These are phyloP conservation scores for Chondrostereum purpureum DNA, from an alignment of 1,284 basidiomycete genomes.

Conservation along the genomic window DNA sequence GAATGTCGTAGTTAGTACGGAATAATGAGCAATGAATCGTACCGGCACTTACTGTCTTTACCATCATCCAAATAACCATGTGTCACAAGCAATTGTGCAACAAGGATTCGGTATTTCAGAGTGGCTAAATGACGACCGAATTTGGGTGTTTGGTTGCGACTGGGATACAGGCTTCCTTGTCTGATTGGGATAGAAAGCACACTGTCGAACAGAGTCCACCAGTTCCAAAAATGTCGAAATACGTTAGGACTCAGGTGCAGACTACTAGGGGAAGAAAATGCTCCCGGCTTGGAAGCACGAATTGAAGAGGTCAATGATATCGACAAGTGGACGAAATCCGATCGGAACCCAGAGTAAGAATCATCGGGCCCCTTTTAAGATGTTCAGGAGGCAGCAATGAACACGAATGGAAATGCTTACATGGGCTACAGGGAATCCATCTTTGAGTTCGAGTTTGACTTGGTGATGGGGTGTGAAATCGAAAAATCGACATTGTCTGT, in stretches of 20 bases:
- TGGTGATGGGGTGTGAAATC: slow-evolving; percentile 80
- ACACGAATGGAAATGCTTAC: slow-evolving; percentile 1
- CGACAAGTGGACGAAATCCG: slow-evolving; percentile 92
- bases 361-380: slow-evolving; percentile 47
- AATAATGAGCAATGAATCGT: not conserved
- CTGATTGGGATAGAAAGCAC: slow-evolving; percentile 81
- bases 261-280: slow-evolving; percentile 47
- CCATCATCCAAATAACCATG: slow-evolving; percentile 85
- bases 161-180: slow-evolving; percentile 78
- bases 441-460: slow-evolving; percentile 60
- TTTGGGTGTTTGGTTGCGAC: slow-evolving; percentile 76
- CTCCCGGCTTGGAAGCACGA: slow-evolving; percentile 22
- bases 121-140: slow-evolving; percentile 87
- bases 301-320: slow-evolving; percentile 74
- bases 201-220: slow-evolving; percentile 85
- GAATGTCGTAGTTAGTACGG: slow-evolving; percentile 6
- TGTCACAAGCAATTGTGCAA: slow-evolving; percentile 78
- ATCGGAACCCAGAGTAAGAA: slow-evolving; percentile 87
- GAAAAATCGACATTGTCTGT: slow-evolving; percentile 79
- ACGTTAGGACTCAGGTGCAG: slow-evolving; percentile 85
- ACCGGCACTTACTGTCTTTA: slow-evolving; percentile 49
- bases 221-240: slow-evolving; percentile 89
- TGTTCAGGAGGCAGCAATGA: not conserved
- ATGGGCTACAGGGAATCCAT: not conserved
- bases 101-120: slow-evolving; percentile 84